A percentile compares a stretch with the other conserved stretches of the same genome.
These are phyloP conservation scores for Cercospora janseana DNA, from an alignment of 2,329 filamentous ascomycete genomes.

Conservation along the genomic window DNA sequence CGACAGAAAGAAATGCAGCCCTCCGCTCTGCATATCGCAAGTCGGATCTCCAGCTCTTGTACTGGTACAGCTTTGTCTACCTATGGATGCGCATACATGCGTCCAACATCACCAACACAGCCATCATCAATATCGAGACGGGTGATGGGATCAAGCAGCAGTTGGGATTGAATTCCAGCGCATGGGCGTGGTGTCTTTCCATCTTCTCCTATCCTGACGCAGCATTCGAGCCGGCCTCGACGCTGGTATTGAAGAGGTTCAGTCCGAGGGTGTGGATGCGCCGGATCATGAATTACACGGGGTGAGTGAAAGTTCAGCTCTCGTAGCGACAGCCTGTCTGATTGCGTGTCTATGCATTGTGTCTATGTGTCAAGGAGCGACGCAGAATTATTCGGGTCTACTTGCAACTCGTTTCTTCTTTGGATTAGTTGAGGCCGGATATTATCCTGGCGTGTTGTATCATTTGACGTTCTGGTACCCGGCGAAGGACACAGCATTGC, in stretches of 20 bases:
- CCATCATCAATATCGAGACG: slow-evolving; percentile 39
- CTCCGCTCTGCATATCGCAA: slow-evolving; percentile 29
- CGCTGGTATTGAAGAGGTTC: slow-evolving; percentile 32
- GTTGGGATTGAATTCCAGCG: slow-evolving; percentile 34
- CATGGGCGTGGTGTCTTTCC: slow-evolving; percentile 38
- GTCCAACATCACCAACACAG: slow-evolving; percentile 38
- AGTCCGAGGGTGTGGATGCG: slow-evolving; percentile 34
- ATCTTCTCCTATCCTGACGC: slow-evolving; percentile 41
- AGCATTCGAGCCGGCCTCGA: slow-evolving; percentile 36
- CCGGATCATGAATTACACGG: slow-evolving; percentile 33
- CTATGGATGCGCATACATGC: slow-evolving; percentile 37
- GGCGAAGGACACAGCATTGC: slow-evolving; percentile 34
- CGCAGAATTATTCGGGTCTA: slow-evolving; percentile 27
- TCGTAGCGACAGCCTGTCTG: background rate
- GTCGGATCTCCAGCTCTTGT: slow-evolving; percentile 35
- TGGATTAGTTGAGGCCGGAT: slow-evolving; percentile 32
- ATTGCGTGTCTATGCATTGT: slow-evolving; percentile 17
- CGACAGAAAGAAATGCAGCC: too few species aligned
- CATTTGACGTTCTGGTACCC: slow-evolving; percentile 37
- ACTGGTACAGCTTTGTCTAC: slow-evolving; percentile 39
- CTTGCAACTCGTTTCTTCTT: slow-evolving; percentile 29
- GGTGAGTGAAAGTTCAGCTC: slow-evolving; percentile 1
- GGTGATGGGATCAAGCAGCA: slow-evolving; percentile 37
- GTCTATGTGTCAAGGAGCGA: slow-evolving; percentile 31
- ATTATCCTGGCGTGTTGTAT: slow-evolving; percentile 33